These are phyloP conservation scores for Phyllachora maydis DNA, from an alignment of 2,329 filamentous ascomycete genomes.

Conservation along the genomic window DNA sequence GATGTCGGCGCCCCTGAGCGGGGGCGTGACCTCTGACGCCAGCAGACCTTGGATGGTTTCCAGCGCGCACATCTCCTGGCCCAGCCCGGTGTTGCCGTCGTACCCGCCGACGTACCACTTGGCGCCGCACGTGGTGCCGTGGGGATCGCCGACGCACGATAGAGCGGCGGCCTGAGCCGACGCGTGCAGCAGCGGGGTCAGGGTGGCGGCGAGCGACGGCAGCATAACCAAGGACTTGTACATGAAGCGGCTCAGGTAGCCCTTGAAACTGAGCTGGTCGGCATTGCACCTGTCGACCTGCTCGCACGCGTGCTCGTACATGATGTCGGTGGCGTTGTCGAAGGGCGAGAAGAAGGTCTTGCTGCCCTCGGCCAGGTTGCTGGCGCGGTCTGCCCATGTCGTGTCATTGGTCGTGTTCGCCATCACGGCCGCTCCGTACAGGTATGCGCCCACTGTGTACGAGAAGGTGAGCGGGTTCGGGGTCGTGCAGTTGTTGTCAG, in stretches of 20 bases:
- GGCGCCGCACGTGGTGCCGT: slow-evolving; percentile 33
- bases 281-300: slow-evolving; percentile 29
- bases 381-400: slow-evolving; percentile 31
- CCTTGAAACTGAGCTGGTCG: slow-evolving; percentile 51
- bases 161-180: slow-evolving; percentile 33
- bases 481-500: slow-evolving; percentile 27
- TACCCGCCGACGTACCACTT: slow-evolving; percentile 39
- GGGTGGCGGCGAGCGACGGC: slow-evolving; percentile 25
- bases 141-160: slow-evolving; percentile 32
- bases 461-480: slow-evolving; percentile 37
- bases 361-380: slow-evolving; percentile 27
- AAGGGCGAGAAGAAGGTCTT: slow-evolving; percentile 30
- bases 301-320: slow-evolving; percentile 51
- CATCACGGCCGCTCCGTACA: slow-evolving; percentile 43
- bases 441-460: slow-evolving; percentile 43
- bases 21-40: slow-evolving; percentile 17
- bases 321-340: slow-evolving; percentile 31
- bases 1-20: slow-evolving; percentile 25
- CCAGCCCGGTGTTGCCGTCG: slow-evolving; percentile 32
- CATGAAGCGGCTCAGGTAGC: slow-evolving; percentile 43
- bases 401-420: slow-evolving; percentile 35
- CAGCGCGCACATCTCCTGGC: slow-evolving; percentile 44
- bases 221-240: slow-evolving; percentile 34
- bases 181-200: slow-evolving; percentile 24
- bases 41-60: slow-evolving; percentile 42